These are phyloP conservation scores for Soucietia sequanensis DNA, from an alignment of 805 yeast species.

Conservation along the genomic window DNA sequence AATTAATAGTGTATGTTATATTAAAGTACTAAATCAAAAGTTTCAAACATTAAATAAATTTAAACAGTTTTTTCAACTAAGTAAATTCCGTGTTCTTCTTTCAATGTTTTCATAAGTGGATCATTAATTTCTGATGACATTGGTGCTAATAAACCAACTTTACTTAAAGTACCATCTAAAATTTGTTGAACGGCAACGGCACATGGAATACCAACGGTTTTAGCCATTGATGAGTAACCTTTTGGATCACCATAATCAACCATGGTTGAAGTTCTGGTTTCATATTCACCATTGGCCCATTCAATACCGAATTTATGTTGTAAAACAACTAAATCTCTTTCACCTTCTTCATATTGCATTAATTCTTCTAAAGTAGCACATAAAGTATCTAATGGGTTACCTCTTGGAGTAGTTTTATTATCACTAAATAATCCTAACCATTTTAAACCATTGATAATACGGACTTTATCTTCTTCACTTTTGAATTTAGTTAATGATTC, in stretches of 20 bases:
- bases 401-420: slow-evolving; percentile 76
- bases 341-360: slow-evolving; percentile 95
- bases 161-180: slow-evolving; percentile 71
- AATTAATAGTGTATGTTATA: slow-evolving; percentile 1
- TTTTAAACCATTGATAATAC: slow-evolving; percentile 82
- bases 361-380: slow-evolving; percentile 94
- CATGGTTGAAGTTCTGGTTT: slow-evolving; percentile 92
- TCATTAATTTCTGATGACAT: slow-evolving; percentile 86
- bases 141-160: slow-evolving; percentile 88
- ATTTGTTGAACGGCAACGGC: slow-evolving; percentile 91
- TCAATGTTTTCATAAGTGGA: slow-evolving; percentile 87
- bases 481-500: slow-evolving; percentile 78
- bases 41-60: slow-evolving; percentile 44
- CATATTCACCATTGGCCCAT: slow-evolving; percentile 90
- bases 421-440: slow-evolving; percentile 94
- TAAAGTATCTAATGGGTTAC: slow-evolving; percentile 91
- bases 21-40: slow-evolving; percentile 64
- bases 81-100: slow-evolving; percentile 85
- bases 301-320: slow-evolving; percentile 98
- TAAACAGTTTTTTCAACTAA: slow-evolving; percentile 80
- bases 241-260: slow-evolving; percentile 88
- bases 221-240: slow-evolving; percentile 97
- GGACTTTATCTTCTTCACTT: slow-evolving; percentile 75
- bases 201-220: slow-evolving; percentile 97
- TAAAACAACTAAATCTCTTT: slow-evolving; percentile 90